Conservation (phyloP, 192 early-diverging fungal species). For the Spinellus fusiger region DNA sequence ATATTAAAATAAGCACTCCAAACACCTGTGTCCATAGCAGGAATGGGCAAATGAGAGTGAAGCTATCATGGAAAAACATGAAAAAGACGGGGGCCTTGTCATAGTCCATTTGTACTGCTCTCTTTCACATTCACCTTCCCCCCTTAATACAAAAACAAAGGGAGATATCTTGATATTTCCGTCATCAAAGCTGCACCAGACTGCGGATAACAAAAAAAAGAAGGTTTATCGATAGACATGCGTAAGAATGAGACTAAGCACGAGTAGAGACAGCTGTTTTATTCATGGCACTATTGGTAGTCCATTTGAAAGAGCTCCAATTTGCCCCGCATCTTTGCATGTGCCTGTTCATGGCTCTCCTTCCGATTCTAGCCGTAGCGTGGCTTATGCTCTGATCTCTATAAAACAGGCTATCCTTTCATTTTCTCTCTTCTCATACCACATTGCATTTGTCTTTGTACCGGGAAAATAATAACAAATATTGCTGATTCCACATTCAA, state of each 20-base stretch:
- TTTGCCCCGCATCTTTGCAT: constrained; percentile 1
- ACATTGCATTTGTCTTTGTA: neutral
- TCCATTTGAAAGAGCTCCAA: neutral
- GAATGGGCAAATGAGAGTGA: too few species aligned
- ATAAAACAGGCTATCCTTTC: neutral
- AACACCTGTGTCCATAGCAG: too few species aligned
- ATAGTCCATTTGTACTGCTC: too few species aligned
- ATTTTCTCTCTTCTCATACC: neutral
- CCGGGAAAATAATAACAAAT: neutral
- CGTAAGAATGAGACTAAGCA: neutral
- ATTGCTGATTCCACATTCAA: neutral
- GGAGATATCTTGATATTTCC: neutral
- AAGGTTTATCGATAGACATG: neutral
- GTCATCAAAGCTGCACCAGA: neutral
- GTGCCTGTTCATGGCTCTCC: neutral
- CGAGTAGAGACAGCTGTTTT: neutral
- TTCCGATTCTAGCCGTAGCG: neutral
- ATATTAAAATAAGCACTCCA: too few species aligned
- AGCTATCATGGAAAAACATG: too few species aligned
- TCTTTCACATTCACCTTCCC: too few species aligned
- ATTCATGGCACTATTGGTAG: neutral
- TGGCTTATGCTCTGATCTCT: neutral
- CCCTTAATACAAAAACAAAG: neutral
- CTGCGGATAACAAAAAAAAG: neutral
- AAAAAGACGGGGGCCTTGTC: too few species aligned